Evolutionary conservation across 257 asterid genomes (phyloP), one percentile per base, ranked within the genome.

Genomic region (Solanum medicagineum): DNA sequence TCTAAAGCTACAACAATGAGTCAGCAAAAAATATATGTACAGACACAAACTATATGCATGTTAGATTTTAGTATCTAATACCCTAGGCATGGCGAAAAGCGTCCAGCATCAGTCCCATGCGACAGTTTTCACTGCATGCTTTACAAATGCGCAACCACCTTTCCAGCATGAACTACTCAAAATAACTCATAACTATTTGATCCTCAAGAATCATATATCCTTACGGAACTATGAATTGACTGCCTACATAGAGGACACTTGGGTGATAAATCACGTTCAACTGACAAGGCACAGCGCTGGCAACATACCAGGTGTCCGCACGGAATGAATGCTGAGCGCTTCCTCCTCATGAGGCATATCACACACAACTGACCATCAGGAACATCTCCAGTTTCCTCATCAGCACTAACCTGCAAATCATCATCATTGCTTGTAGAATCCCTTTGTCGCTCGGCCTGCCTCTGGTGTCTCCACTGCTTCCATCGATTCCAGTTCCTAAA

Each of bases 281-380:
- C 90, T 47, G 92, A 88, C 84, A 90, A 90, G 62, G 98, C 98
- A 81, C 98, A 94, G 22, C 90, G 93, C 60, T 91, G 98, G 89
- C 99, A 97, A 85, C 98, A 97, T 85, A 92, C 98, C 32, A 91
- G 90, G 87, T 97, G 99, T 14, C 98, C 99, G 73, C 99, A 97
- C 1, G 99, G 99, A 79, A 95, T 81, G 66, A 97, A 97, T 75
- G 98, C 99, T 74, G 97, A 93, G 2, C 92, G 90, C 22, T 95
- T 91, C 90, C 98, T 94, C 81, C 98, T 92, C 90, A 85, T 89
- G 40, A 95, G 88, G 90, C 99, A 97, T 56, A 94, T 87, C 60
- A 93, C 99, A 83, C 99, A 97, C 47, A 97, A 90, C 91, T 92
- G 97, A 24, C 98, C 98, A 60, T 94, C 98, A 0, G 94, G 92